Evolutionary conservation across 805 yeast genomes (phyloP).

Genomic region (Tetrapisispora namnaoensis): DNA sequence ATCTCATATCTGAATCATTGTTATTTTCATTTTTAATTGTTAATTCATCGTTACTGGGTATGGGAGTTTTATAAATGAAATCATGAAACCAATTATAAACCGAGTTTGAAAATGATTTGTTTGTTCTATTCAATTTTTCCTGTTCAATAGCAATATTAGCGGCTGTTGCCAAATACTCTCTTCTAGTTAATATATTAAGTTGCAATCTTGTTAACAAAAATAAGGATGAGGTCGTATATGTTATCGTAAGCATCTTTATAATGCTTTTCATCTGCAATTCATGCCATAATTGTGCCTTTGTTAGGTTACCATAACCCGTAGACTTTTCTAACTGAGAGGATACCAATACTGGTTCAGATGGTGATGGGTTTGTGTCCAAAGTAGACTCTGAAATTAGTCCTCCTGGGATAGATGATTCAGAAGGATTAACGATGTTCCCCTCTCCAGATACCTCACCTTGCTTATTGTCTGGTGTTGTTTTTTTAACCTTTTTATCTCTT

Average conservation of each 20-base stretch:
- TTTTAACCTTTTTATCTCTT: conserved; percentile 16
- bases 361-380: conserved; percentile 10
- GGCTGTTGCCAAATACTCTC: conserved; percentile 74
- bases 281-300: conserved; percentile 72
- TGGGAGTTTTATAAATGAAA: not conserved
- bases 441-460: conserved; percentile 6
- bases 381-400: conserved; percentile 15
- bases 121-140: conserved; percentile 29
- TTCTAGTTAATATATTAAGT: conserved; percentile 77
- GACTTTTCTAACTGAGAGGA: not conserved
- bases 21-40: too few species aligned
- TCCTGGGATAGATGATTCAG: conserved; percentile 6
- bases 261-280: conserved; percentile 67
- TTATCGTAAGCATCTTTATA: conserved; percentile 59
- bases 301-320: conserved; percentile 14
- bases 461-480: not conserved
- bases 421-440: not conserved
- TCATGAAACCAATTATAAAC: conserved; percentile 3
- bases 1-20: not conserved
- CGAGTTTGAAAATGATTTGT: not conserved
- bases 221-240: conserved; percentile 59
- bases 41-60: not conserved
- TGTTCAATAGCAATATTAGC: conserved; percentile 45
- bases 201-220: conserved; percentile 78
- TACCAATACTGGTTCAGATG: conserved; percentile 6